phyloP scores from a whole-genome alignment of 2,329 filamentous ascomycete species.

The Colletotrichum cordylinicola region DNA sequence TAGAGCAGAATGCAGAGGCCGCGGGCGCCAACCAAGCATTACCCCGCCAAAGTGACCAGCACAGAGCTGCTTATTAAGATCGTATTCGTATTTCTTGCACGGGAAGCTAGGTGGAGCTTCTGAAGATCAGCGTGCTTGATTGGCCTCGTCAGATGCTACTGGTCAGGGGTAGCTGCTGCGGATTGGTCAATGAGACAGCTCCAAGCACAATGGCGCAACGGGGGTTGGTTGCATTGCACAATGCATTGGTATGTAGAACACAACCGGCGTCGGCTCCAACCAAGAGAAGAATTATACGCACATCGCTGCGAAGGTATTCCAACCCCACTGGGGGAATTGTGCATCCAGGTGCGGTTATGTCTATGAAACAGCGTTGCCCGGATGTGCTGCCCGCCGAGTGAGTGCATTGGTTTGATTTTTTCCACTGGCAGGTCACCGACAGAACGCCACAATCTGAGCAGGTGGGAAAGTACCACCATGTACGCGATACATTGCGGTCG shows the following conservation, averaged over 20 bases:
- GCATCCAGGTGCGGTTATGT: neutral
- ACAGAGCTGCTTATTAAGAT: neutral
- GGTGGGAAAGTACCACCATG: neutral
- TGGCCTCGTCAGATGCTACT: neutral
- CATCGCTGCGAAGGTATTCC: neutral
- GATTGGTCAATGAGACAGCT: slow-evolving; percentile 11
- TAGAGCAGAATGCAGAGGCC: neutral
- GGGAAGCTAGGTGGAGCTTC: neutral
- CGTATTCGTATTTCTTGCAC: slow-evolving; percentile 8
- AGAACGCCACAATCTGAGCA: neutral
- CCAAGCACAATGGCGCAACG: neutral
- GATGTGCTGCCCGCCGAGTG: neutral
- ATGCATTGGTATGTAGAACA: neutral
- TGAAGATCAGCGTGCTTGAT: neutral
- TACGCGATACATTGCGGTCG: neutral
- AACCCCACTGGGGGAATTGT: neutral
- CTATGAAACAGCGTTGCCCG: neutral
- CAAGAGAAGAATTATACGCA: neutral
- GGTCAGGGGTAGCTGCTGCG: neutral
- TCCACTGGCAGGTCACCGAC: neutral
- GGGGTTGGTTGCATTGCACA: neutral
- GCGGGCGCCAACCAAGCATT: neutral
- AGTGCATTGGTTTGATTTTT: neutral
- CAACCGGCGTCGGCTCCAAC: neutral
- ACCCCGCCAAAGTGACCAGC: neutral